Evolutionary conservation across 2,329 filamentous ascomycete species (phyloP).

Genomic region (Curvularia eragrostidis): DNA sequence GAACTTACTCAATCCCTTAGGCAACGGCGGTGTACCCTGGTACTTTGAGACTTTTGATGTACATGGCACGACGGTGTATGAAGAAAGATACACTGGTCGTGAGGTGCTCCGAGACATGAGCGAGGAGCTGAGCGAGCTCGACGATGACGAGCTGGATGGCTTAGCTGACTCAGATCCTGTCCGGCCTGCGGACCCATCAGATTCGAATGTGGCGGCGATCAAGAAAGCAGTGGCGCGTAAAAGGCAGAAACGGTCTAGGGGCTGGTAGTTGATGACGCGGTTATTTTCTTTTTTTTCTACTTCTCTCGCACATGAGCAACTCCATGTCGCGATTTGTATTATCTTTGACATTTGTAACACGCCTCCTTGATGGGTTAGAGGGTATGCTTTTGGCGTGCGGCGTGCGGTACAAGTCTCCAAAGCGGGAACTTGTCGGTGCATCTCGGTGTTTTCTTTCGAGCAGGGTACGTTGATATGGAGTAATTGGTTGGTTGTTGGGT

Average conservation of each 20-base stretch:
- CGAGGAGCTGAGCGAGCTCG: conserved; percentile 88
- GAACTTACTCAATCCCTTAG: conserved; percentile 56
- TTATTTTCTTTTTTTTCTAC: conserved; percentile 6
- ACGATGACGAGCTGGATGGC: conserved; percentile 85
- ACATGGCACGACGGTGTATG: conserved; percentile 77
- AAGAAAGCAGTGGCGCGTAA: conserved; percentile 41
- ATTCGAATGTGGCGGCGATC: conserved; percentile 32
- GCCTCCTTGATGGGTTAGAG: conserved; percentile 18
- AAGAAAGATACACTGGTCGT: conserved; percentile 73
- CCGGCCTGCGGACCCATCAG: conserved; percentile 34
- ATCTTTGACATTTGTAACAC: conserved; percentile 30
- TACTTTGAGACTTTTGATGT: conserved; percentile 84
- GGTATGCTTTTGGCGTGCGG: conserved; percentile 25
- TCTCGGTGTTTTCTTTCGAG: conserved; percentile 16
- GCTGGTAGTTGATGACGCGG: conserved; percentile 24
- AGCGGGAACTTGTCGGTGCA: conserved; percentile 5
- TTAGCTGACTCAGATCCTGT: conserved; percentile 46
- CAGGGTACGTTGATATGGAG: conserved; percentile 30
- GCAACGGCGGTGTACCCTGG: conserved; percentile 79
- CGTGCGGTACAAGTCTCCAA: conserved; percentile 19
- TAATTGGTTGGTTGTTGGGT: conserved; percentile 16
- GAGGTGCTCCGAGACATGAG: conserved; percentile 77
- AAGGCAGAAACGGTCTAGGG: conserved; percentile 40
- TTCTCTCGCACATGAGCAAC: conserved; percentile 18
- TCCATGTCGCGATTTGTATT: conserved; percentile 26